Conservation (phyloP, 2,329 filamentous ascomycete species). For the Magnaporthiopsis rhizophila region DNA sequence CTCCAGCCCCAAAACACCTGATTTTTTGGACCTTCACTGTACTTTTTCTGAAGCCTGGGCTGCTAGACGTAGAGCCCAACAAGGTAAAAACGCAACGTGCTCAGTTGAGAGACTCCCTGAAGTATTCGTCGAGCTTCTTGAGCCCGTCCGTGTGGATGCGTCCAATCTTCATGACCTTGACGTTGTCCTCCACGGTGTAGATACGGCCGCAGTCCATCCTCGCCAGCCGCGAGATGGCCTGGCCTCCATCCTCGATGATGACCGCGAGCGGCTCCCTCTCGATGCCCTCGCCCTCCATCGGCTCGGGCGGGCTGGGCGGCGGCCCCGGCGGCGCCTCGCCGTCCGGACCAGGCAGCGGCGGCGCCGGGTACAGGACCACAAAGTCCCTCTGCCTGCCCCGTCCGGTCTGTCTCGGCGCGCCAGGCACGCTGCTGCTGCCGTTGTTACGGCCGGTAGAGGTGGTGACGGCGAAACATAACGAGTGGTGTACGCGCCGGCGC, state of each 20-base stretch:
- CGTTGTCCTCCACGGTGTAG: slow-evolving; percentile 19
- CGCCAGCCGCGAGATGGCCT: slow-evolving; percentile 18
- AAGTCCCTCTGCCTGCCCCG: slow-evolving; percentile 13
- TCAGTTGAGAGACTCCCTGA: slow-evolving; percentile 9
- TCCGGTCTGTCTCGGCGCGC: not conserved
- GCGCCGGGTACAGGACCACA: slow-evolving; percentile 16
- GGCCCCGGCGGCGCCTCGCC: slow-evolving; percentile 5
- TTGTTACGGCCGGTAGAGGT: slow-evolving; percentile 11
- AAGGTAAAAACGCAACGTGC: not conserved
- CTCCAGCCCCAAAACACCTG: not conserved
- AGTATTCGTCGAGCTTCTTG: slow-evolving; percentile 15
- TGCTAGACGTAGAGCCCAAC: not conserved
- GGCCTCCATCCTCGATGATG: slow-evolving; percentile 18
- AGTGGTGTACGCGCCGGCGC: slow-evolving; percentile 16
- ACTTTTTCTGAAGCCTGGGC: no score
- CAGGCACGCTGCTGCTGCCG: slow-evolving; percentile 5
- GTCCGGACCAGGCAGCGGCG: no score
- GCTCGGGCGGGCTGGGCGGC: slow-evolving; percentile 12
- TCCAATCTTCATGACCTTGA: slow-evolving; percentile 19
- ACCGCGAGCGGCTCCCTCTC: slow-evolving; percentile 15
- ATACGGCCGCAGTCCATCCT: slow-evolving; percentile 19
- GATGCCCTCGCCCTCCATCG: slow-evolving; percentile 16
- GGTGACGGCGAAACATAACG: slow-evolving; percentile 20
- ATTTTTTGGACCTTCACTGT: not conserved
- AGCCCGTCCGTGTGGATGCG: slow-evolving; percentile 16